phyloP scores from a whole-genome alignment of 345 rosid genomes.

The Euphorbia peplus region DNA sequence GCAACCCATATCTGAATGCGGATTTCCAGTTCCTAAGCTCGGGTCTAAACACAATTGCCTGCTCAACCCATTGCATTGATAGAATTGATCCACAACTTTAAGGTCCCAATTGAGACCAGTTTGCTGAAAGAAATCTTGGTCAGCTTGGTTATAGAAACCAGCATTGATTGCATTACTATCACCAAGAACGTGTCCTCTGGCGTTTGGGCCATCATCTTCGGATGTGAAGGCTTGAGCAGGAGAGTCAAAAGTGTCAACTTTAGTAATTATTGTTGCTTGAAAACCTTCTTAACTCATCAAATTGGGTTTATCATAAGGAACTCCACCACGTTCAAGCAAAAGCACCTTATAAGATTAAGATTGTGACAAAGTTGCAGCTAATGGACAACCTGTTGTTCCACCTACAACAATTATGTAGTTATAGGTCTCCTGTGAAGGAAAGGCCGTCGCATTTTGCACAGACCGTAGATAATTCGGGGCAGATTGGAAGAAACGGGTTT shows the following conservation, averaged over 20 bases:
- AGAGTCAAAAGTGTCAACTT: slow-evolving; percentile 57
- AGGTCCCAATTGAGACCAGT: slow-evolving; percentile 72
- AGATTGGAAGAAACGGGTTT: background rate
- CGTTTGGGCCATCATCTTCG: slow-evolving; percentile 83
- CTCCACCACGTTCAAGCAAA: slow-evolving; percentile 78
- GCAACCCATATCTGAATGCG: slow-evolving; percentile 65
- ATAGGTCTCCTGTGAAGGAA: slow-evolving; percentile 70
- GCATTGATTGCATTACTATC: slow-evolving; percentile 95
- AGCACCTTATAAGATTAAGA: slow-evolving; percentile 66
- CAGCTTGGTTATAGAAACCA: slow-evolving; percentile 81
- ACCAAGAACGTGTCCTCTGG: slow-evolving; percentile 83
- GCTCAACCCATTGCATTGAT: slow-evolving; percentile 90
- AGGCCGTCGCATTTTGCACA: slow-evolving; percentile 61
- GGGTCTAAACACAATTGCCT: slow-evolving; percentile 70
- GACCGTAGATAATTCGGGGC: slow-evolving; percentile 55
- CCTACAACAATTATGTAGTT: slow-evolving; percentile 89
- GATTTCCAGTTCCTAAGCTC: slow-evolving; percentile 79
- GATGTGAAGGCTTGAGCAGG: slow-evolving; percentile 77
- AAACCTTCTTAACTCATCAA: slow-evolving; percentile 83
- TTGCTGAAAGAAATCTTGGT: slow-evolving; percentile 46
- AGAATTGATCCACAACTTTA: slow-evolving; percentile 57
- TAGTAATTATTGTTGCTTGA: slow-evolving; percentile 54
- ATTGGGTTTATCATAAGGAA: slow-evolving; percentile 45
- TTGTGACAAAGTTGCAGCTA: slow-evolving; percentile 81
- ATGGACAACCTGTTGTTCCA: slow-evolving; percentile 89